Evolutionary conservation across 192 early-diverging fungal genomes (phyloP).

Genomic region (Entophlyctis luteolus): DNA sequence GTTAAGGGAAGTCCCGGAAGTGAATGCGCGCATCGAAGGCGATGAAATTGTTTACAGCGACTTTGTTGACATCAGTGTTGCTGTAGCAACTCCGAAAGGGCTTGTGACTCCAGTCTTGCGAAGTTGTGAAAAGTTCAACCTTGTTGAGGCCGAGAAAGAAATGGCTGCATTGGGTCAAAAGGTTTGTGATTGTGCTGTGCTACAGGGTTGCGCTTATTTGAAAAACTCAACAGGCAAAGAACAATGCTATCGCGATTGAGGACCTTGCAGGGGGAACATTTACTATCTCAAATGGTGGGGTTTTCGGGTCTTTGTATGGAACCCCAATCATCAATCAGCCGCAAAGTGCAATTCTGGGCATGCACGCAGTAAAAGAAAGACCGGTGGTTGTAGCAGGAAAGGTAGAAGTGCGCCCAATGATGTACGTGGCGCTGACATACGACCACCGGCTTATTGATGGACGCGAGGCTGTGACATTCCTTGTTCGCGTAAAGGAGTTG

Average conservation of each 20-base stretch:
- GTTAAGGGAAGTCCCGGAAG: slow-evolving; percentile 83
- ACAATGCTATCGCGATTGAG: slow-evolving; percentile 94
- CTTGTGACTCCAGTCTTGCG: slow-evolving; percentile 95
- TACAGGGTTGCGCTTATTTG: neutral
- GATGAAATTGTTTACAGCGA: slow-evolving; percentile 88
- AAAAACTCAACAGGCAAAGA: slow-evolving; percentile 66
- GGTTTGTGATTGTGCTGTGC: slow-evolving; percentile 34
- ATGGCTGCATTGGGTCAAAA: slow-evolving; percentile 83
- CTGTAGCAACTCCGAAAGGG: slow-evolving; percentile 98
- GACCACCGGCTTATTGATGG: slow-evolving; percentile 99
- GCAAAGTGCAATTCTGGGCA: slow-evolving; percentile 94
- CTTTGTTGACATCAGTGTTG: slow-evolving; percentile 92
- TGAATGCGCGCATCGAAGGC: slow-evolving; percentile 94
- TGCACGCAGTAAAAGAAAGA: slow-evolving; percentile 98
- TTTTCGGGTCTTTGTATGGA: slow-evolving; percentile 94
- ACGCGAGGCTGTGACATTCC: slow-evolving; percentile 97
- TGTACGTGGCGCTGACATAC: slow-evolving; percentile 98
- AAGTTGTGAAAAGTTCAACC: slow-evolving; percentile 81
- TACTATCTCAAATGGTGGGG: slow-evolving; percentile 98
- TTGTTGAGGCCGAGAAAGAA: slow-evolving; percentile 87
- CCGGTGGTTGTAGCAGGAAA: slow-evolving; percentile 90
- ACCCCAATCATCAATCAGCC: slow-evolving; percentile 99
- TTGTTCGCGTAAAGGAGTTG: slow-evolving; percentile 93
- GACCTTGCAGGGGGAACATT: slow-evolving; percentile 98
- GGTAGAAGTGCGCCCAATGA: slow-evolving; percentile 63